A percentile compares a stretch with the other conserved stretches of the same genome.
Evolutionary conservation across 306 rosid genomes (phyloP).

Genomic region (Cucurbita pepo): DNA sequence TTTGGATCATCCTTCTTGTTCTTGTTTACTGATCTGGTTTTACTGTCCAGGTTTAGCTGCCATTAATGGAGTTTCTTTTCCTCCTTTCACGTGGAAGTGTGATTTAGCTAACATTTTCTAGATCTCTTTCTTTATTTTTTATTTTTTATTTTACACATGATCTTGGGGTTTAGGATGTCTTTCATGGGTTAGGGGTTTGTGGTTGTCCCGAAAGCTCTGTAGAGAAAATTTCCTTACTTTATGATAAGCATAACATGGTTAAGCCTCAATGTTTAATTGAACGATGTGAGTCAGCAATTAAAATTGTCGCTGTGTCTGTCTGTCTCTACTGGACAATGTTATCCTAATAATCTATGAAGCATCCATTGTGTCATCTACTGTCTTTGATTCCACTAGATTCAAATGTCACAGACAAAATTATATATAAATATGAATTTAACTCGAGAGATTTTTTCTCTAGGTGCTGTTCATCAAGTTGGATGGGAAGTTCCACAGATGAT

Average conservation of each 20-base stretch:
- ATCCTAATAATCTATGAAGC: background rate
- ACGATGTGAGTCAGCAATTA: background rate
- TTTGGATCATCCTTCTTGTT: background rate
- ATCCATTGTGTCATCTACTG: background rate
- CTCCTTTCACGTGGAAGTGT: background rate
- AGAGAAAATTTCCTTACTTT: background rate
- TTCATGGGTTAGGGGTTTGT: background rate
- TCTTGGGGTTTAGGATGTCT: background rate
- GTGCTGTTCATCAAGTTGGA: slow-evolving; percentile 12
- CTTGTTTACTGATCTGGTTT: background rate
- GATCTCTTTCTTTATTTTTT: background rate
- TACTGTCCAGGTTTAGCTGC: background rate
- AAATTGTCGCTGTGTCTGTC: background rate
- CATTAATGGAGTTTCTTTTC: background rate
- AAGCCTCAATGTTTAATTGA: background rate
- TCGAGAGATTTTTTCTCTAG: background rate
- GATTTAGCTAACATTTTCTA: background rate
- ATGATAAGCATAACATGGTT: background rate
- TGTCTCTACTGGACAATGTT: background rate
- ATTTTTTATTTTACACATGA: background rate
- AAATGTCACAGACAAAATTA: background rate
- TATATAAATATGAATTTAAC: background rate
- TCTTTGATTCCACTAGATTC: background rate
- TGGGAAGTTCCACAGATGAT: slow-evolving; percentile 24
- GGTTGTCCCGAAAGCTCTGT: background rate